These are phyloP conservation scores for Medicago arabica DNA, from an alignment of 306 rosid species.

Conservation along the genomic window DNA sequence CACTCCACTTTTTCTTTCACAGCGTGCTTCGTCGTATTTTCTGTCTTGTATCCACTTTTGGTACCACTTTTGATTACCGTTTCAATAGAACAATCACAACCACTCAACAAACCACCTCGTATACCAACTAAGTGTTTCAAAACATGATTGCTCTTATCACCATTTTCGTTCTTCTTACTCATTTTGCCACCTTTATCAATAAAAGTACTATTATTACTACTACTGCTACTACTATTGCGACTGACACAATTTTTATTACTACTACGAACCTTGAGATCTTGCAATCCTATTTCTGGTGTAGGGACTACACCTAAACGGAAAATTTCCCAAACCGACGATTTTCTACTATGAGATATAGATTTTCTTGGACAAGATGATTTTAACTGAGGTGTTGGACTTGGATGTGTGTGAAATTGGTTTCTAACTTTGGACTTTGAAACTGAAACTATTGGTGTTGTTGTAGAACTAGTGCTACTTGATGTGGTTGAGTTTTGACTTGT, in stretches of 20 bases:
- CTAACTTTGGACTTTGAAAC: conserved; percentile 47
- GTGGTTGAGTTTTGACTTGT: conserved; percentile 54
- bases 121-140: conserved; percentile 48
- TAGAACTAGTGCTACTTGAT: conserved; percentile 49
- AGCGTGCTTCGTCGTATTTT: conserved; percentile 51
- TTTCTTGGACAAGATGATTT: conserved; percentile 41
- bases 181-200: conserved; percentile 10
- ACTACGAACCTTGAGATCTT: conserved; percentile 61
- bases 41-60: conserved; percentile 40
- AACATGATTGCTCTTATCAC: conserved; percentile 32
- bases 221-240: conserved; percentile 55
- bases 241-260: conserved; percentile 46
- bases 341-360: conserved; percentile 49
- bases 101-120: conserved; percentile 56
- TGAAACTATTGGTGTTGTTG: conserved; percentile 30
- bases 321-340: conserved; percentile 75
- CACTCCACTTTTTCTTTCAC: conserved; percentile 57
- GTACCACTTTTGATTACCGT: conserved; percentile 50
- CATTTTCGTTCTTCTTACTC: background rate
- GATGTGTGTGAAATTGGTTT: conserved; percentile 72
- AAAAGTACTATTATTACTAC: conserved; percentile 22
- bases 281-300: conserved; percentile 72
- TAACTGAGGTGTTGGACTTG: conserved; percentile 85
- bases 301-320: conserved; percentile 76
- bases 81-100: conserved; percentile 72